These are phyloP conservation scores for Mycena leptocephala DNA, from an alignment of 768 basidiomycete species.

Conservation along the genomic window DNA sequence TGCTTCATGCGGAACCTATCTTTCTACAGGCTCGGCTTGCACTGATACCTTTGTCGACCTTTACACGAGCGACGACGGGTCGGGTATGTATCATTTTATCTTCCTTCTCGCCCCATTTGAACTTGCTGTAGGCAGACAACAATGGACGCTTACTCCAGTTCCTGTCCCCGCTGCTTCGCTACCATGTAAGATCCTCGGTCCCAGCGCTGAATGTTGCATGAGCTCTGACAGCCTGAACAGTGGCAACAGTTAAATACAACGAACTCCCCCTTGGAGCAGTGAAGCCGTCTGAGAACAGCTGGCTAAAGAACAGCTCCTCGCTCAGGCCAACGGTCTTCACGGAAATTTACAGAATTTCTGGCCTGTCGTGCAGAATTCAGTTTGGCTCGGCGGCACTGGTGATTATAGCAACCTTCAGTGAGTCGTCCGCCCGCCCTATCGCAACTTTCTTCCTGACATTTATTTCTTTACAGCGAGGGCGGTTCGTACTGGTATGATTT, in stretches of 20 bases:
- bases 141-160: conserved; percentile 29
- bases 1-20: conserved; percentile 28
- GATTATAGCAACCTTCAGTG: conserved; percentile 34
- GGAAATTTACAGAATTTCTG: conserved; percentile 34
- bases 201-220: too few species aligned
- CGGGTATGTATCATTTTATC: conserved; percentile 2
- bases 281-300: conserved; percentile 27
- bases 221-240: background rate
- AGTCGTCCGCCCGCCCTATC: too few species aligned
- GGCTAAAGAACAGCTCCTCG: conserved; percentile 25
- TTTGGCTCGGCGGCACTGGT: conserved; percentile 26
- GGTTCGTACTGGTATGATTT: conserved; percentile 27
- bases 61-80: conserved; percentile 31
- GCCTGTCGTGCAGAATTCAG: conserved; percentile 24
- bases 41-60: conserved; percentile 32
- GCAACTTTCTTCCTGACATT: background rate
- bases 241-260: conserved; percentile 26
- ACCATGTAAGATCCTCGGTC: conserved; percentile 18
- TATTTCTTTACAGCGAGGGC: conserved; percentile 1
- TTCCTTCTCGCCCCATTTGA: background rate
- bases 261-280: conserved; percentile 33
- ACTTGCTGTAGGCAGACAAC: conserved; percentile 19
- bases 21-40: conserved; percentile 26
- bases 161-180: conserved; percentile 7
- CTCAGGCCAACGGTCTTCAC: conserved; percentile 32